These are phyloP conservation scores for Silene vulgaris DNA, from an alignment of 179 eudicot species.

Conservation along the genomic window DNA sequence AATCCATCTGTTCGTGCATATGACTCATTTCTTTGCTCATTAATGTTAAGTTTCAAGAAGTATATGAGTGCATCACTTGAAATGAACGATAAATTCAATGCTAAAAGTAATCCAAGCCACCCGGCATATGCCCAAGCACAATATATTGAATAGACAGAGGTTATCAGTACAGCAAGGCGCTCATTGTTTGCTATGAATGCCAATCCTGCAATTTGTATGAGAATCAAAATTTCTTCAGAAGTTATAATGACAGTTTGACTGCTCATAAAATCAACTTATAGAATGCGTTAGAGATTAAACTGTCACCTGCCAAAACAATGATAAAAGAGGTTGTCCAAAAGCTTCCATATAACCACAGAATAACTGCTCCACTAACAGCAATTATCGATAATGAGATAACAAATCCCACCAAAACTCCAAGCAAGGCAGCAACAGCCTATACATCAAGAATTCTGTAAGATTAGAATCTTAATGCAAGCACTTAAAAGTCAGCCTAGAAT, in stretches of 20 bases:
- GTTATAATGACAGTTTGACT: conserved; percentile 3
- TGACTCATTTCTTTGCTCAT: conserved; percentile 44
- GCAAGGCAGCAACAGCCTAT: conserved; percentile 59
- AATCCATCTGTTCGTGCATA: conserved; percentile 60
- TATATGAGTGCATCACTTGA: conserved; percentile 77
- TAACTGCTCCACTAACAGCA: conserved; percentile 43
- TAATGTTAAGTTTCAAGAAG: conserved; percentile 55
- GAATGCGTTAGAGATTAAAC: conserved; percentile 8
- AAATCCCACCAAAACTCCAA: conserved; percentile 63
- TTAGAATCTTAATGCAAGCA: not conserved
- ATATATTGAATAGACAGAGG: conserved; percentile 65
- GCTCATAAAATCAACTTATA: not conserved
- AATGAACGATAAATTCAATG: conserved; percentile 73
- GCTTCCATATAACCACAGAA: conserved; percentile 88
- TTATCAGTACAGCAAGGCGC: conserved; percentile 60
- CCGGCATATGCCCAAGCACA: conserved; percentile 75
- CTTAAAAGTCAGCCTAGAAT: not conserved
- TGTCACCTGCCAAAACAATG: conserved; percentile 59
- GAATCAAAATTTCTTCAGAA: conserved; percentile 18
- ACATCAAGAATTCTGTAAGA: conserved; percentile 13
- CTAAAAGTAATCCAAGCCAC: conserved; percentile 72
- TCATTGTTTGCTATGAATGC: conserved; percentile 55
- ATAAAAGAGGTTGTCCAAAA: conserved; percentile 76
- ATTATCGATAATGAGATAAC: conserved; percentile 41
- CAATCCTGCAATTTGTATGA: conserved; percentile 53